Evolutionary conservation across 306 rosid species (phyloP).

Genomic region (Malus sieversii): DNA sequence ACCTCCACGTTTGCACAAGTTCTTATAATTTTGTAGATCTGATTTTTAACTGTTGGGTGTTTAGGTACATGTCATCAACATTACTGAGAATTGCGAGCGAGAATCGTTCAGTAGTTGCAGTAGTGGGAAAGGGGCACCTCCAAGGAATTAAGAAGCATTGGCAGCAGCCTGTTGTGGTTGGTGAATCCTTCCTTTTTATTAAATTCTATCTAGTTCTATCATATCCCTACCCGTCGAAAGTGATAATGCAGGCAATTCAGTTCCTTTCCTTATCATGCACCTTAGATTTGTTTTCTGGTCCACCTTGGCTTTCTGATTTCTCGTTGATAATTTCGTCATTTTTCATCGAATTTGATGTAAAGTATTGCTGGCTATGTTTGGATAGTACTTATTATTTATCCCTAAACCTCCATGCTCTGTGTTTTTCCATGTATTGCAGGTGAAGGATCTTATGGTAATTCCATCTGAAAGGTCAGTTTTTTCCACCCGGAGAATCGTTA

Average conservation of each 20-base stretch:
- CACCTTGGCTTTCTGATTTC: not conserved
- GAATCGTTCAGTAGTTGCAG: slow-evolving; percentile 70
- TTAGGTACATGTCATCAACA: slow-evolving; percentile 78
- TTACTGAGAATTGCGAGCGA: slow-evolving; percentile 61
- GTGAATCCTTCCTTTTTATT: slow-evolving; percentile 18
- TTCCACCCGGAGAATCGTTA: slow-evolving; percentile 37
- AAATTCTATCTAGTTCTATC: not conserved
- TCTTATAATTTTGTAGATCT: not conserved
- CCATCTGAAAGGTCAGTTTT: slow-evolving; percentile 36
- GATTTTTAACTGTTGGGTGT: slow-evolving; percentile 2
- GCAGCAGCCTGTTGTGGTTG: slow-evolving; percentile 79
- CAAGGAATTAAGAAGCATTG: slow-evolving; percentile 82
- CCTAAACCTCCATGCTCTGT: not conserved
- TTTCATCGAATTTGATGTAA: not conserved
- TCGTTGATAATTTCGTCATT: not conserved
- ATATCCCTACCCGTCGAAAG: not conserved
- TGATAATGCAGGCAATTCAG: not conserved
- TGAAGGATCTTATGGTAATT: slow-evolving; percentile 62
- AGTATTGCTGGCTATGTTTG: not conserved
- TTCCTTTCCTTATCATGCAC: not conserved
- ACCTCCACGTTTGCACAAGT: not conserved
- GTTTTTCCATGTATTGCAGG: slow-evolving; percentile 29
- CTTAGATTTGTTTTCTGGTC: not conserved
- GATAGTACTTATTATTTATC: not conserved
- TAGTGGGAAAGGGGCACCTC: slow-evolving; percentile 91